Percentiles rank a stretch among this genome's conserved stretches.
phyloP scores from a whole-genome alignment of 148 eudicot genomes.

The Rhododendron mucronatum region DNA sequence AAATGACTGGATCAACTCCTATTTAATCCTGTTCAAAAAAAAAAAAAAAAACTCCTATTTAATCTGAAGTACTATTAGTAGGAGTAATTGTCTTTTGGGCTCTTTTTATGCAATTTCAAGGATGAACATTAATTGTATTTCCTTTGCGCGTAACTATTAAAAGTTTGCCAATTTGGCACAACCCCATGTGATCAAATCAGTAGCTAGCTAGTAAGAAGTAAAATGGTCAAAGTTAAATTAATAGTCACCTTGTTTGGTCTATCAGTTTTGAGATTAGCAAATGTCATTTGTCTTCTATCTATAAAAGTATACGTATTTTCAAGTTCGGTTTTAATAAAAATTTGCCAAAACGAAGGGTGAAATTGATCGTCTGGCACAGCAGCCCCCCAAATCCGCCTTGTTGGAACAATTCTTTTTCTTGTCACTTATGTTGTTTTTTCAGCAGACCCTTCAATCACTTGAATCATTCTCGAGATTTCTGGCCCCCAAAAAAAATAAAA shows the following conservation, averaged over 20 bases:
- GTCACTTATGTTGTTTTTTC: neutral
- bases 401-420: neutral
- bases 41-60: no score
- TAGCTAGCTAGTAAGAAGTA: no score
- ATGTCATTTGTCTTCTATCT: neutral
- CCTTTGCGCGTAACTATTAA: neutral
- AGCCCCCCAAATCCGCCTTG: no score
- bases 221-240: no score
- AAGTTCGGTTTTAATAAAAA: neutral
- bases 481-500: neutral
- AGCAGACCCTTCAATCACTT: neutral
- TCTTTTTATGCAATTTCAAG: neutral
- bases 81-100: neutral
- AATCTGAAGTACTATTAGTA: neutral
- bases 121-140: neutral
- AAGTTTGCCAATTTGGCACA: neutral
- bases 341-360: no score
- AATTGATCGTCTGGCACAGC: no score
- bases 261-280: neutral
- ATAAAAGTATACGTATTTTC: neutral
- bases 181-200: neutral
- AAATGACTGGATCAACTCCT: no score
- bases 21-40: no score
- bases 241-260: no score
- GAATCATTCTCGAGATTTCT: conserved; percentile 10